A percentile compares a stretch with the other conserved stretches of the same genome.
These are phyloP conservation scores for Penicillium longicatenatum DNA, from an alignment of 495 filamentous ascomycete genomes.

Conservation along the genomic window DNA sequence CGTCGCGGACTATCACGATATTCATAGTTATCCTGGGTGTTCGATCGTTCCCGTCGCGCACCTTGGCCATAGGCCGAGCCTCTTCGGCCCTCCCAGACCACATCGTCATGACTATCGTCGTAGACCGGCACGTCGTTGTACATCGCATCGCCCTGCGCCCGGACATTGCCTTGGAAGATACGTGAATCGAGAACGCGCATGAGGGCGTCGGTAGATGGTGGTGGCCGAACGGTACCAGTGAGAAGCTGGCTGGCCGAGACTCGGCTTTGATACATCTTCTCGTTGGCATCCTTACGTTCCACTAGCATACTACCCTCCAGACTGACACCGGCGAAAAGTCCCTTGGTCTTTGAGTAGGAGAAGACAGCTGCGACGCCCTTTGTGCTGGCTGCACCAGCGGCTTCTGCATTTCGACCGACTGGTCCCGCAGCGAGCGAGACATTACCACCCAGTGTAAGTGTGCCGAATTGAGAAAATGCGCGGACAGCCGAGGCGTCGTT, in stretches of 20 bases:
- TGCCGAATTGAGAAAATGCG: constrained; percentile 91
- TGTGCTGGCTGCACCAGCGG: constrained; percentile 89
- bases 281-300: constrained; percentile 93
- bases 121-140: constrained; percentile 97
- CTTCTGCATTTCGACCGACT: constrained; percentile 92
- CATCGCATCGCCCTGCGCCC: constrained; percentile 61
- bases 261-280: constrained; percentile 86
- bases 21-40: constrained; percentile 57
- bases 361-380: constrained; percentile 91
- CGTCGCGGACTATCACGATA: constrained; percentile 67
- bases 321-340: constrained; percentile 92
- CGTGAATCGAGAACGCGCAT: constrained; percentile 82
- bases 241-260: constrained; percentile 83
- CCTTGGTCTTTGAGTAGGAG: constrained; percentile 96
- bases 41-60: constrained; percentile 58
- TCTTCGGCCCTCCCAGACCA: constrained; percentile 85
- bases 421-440: constrained; percentile 95
- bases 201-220: constrained; percentile 79
- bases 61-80: constrained; percentile 80
- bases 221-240: constrained; percentile 72
- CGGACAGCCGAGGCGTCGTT: constrained; percentile 91
- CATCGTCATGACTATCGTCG: constrained; percentile 82
- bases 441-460: constrained; percentile 90
- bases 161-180: constrained; percentile 68
- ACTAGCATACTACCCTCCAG: constrained; percentile 89